Evolutionary conservation across 768 basidiomycete species (phyloP), one percentile per base, ranked within the genome.

Genomic region (Phanerochaete carnosa): DNA sequence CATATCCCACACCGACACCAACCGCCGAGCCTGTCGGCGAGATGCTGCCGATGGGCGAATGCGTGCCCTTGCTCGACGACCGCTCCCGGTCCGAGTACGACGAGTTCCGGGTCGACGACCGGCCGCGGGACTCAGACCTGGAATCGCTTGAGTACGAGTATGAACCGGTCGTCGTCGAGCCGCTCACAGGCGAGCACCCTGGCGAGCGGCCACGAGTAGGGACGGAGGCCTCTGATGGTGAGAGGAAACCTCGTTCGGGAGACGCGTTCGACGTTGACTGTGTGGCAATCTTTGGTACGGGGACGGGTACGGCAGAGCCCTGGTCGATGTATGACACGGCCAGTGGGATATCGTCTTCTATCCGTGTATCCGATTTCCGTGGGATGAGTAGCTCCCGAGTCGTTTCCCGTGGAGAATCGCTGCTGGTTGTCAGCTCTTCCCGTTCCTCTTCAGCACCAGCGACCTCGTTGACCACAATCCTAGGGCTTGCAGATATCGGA

Each of bases 71-170:
- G 53, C 79, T 78, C 43, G 71, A 70, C 39, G 39, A 43, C 39
- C 39, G 39, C 37, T 84, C 84, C 54, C 81, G 83, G 46, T 79
- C 74, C 28, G 82, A 77, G 29, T 83, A 83, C 1, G 85, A 82
- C 16, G 84, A 76, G 6, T 80, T 80, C 39, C 84, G 80, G 22
- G 83, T 78, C 52, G 74, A 75, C 45, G 85, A 85, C 23, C 86
- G 77, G 2, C 87, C 86, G 15, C 87, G 80, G 32, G 70, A 68
- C 57, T 69, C 65, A 0, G 70, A 68, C 25, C 66, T 65, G 30
- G 66, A 67, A 49, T 72, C 69, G 37, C 67, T 67, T 30, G 70
- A 72, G 53, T 65, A 65, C 46, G 64, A 64, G 55, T 69, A 75
- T 33, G 62, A 64, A 29, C 56, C 61, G 15, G 62, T 64, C 7